Evolutionary conservation across 257 asterid species (phyloP).

Genomic region (Solanum medicagineum): DNA sequence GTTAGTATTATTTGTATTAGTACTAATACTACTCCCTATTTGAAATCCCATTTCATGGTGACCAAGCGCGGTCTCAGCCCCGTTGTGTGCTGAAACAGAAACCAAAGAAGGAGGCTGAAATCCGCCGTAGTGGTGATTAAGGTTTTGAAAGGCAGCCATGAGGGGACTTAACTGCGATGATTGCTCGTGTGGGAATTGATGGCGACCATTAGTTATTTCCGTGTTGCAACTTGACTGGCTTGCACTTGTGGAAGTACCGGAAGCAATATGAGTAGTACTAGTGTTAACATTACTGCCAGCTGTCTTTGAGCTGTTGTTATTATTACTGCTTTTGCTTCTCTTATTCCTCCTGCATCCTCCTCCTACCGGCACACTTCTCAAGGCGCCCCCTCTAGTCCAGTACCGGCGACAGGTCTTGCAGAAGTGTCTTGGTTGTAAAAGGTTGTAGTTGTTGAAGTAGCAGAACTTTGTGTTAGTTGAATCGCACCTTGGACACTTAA

Average conservation of each 20-base stretch:
- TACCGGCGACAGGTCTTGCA: conserved; percentile 34
- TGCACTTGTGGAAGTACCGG: conserved; percentile 1
- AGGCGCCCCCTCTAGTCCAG: conserved; percentile 32
- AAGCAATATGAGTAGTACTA: not conserved
- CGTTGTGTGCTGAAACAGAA: conserved; percentile 2
- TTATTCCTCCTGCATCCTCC: conserved; percentile 43
- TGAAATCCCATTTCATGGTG: conserved; percentile 19
- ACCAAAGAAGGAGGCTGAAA: conserved; percentile 14
- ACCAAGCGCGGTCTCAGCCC: conserved; percentile 5
- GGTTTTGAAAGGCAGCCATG: conserved; percentile 25
- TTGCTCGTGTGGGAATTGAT: conserved; percentile 3
- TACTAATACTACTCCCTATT: not conserved
- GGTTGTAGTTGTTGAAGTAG: conserved; percentile 38
- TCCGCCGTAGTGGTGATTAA: conserved; percentile 15
- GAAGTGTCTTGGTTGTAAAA: conserved; percentile 30
- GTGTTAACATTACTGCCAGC: not conserved
- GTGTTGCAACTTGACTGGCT: conserved; percentile 16
- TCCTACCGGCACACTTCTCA: conserved; percentile 33
- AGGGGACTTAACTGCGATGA: conserved; percentile 12
- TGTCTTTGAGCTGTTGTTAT: conserved; percentile 4
- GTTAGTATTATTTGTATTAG: not conserved
- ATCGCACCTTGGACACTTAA: conserved; percentile 33
- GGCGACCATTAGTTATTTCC: conserved; percentile 3
- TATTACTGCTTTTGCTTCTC: conserved; percentile 12
- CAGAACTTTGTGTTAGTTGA: conserved; percentile 33